Base-by-base conservation (phyloP, 495 filamentous ascomycete species). In the Astrothelium macrocarpum region DNA sequence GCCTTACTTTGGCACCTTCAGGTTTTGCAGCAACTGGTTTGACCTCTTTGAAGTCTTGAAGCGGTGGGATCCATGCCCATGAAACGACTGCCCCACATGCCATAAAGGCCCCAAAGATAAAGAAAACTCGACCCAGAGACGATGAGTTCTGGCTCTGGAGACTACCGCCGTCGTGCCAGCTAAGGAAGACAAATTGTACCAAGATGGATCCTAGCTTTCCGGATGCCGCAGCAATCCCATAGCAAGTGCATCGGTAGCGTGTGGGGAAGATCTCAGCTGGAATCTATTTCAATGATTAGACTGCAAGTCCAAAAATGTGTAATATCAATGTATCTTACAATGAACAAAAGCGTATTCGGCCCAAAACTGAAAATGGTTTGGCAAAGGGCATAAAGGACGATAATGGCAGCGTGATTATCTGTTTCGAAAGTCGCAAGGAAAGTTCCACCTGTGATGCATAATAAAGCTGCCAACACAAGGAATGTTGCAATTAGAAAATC, bases 291-390 rank as follows among this genome's bases (percentile, higher is more conserved):
- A n/a, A n/a, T n/a, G n/a, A n/a, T n/a, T n/a, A n/a, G n/a, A n/a
- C n/a, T n/a, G n/a, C n/a, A n/a, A n/a, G n/a, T n/a, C n/a, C n/a
- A n/a, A n/a, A n/a, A n/a, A n/a, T n/a, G n/a, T n/a, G n/a, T n/a
- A n/a, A n/a, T n/a, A n/a, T n/a, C n/a, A n/a, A n/a, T n/a, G n/a
- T n/a, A n/a, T n/a, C n/a, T 65, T 59, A 79, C 72, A 63, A 86
- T 85, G 68, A 86, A 87, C 0, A 80, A 84, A 31, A 84, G 80
- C 26, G 80, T 81, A 66, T 85, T 87, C 36, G 83, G 82, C 72
- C 85, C 85, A 29, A 87, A 78, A 65, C 87, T 86, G 74, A 87
- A 88, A n/a, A 87, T 66, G 0, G 84, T 68, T 69, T 88, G 82
- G 23, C 79, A 81, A 25, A 88, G 49, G 26, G 83, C 77, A 65